Conservation (phyloP, 2,329 filamentous ascomycete species). For the Microcera coccophila region DNA sequence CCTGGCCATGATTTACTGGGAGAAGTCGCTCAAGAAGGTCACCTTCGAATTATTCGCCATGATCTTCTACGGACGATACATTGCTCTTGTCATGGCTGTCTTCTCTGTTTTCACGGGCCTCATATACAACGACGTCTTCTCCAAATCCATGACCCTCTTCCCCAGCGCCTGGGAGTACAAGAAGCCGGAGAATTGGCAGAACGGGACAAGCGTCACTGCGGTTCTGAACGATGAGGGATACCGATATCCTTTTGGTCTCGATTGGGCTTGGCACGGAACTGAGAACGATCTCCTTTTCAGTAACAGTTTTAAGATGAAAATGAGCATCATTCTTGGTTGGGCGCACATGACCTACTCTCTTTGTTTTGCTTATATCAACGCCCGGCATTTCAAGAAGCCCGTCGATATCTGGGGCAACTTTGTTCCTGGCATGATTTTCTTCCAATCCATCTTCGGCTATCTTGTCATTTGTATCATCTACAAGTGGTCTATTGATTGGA, state of each 20-base stretch:
- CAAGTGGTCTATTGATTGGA: slow-evolving; percentile 95
- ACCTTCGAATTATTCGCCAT: slow-evolving; percentile 92
- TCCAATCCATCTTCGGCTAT: slow-evolving; percentile 98
- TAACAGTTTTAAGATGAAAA: slow-evolving; percentile 99
- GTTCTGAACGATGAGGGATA: slow-evolving; percentile 65
- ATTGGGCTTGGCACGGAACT: slow-evolving; percentile 94
- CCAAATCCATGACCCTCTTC: slow-evolving; percentile 85
- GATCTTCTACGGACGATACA: slow-evolving; percentile 98
- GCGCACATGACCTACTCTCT: slow-evolving; percentile 98
- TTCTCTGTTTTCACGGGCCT: slow-evolving; percentile 97
- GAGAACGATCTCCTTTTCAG: slow-evolving; percentile 94
- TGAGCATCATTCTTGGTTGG: slow-evolving; percentile 97
- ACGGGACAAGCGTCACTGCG: slow-evolving; percentile 62
- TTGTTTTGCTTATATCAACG: slow-evolving; percentile 88
- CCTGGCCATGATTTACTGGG: slow-evolving; percentile 92
- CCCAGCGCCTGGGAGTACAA: slow-evolving; percentile 83
- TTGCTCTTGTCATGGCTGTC: slow-evolving; percentile 95
- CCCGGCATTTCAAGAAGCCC: slow-evolving; percentile 86
- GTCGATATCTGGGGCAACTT: slow-evolving; percentile 99
- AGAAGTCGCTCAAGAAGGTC: slow-evolving; percentile 89
- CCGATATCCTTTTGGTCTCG: slow-evolving; percentile 91
- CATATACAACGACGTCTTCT: slow-evolving; percentile 97
- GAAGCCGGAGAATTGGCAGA: slow-evolving; percentile 62
- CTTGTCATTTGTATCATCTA: slow-evolving; percentile 90
- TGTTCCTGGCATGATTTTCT: slow-evolving; percentile 97